Base-by-base conservation (phyloP, 345 rosid genomes). In the Corchorus olitorius region DNA sequence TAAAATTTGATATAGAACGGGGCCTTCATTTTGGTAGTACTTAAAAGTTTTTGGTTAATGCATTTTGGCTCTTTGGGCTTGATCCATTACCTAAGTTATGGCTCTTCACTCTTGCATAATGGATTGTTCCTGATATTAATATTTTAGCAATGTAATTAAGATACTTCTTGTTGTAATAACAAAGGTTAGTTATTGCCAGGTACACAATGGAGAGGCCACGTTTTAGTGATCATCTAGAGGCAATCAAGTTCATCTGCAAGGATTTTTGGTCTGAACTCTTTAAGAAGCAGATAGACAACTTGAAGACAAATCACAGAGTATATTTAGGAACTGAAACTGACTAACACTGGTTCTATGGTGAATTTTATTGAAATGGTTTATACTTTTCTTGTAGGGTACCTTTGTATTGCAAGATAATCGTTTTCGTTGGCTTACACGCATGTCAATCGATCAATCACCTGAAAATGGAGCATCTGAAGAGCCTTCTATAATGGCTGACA, bases 191-290 rank as follows among this genome's bases (percentile, higher is more conserved):
- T 64, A 34, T 80, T 65, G 9, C 59, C 77, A 95, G 98, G 79
- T 95, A 95, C 79, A 92, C 99, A 1, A 88, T 95, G 96, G 99
- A 95, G 78, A 89, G 97, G 65, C 98, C 98, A 20, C 86, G 98
- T 54, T 95, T 95, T 83, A 84, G 78, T 65, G 98, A 95, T 79
- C 97, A 95, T 88, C 81, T 95, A 8, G 99, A 95, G 79, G 99
- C 99, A 46, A 96, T 93, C 81, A 96, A 96, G 89, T 93, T 93
- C 87, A 96, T 96, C 74, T 96, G 98, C 89, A 96, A 96, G 83
- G 99, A 96, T 76, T 96, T 96, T 84, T 96, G 99, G 99, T 91
- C 97, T 3, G 98, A 93, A 84, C 75, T 96, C 68, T 96, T 96
- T 87, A 96, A 96, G 92, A 96, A 97, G 87, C 98, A 94, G 88